These are phyloP conservation scores for Vachellia pachyceras DNA, from an alignment of 306 rosid species.

Conservation along the genomic window DNA sequence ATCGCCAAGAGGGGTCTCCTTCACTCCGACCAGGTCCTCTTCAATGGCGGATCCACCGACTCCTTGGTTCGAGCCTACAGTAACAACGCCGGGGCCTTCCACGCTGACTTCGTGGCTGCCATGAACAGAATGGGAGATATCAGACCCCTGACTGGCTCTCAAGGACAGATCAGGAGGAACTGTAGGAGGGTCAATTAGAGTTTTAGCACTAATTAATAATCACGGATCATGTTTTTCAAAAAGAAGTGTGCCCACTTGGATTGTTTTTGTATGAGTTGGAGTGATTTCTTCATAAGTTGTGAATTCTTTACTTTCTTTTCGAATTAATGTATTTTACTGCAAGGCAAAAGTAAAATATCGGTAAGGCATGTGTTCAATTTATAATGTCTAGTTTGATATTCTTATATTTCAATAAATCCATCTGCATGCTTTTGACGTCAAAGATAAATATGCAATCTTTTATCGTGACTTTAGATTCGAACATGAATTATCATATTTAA, in stretches of 20 bases:
- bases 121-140: conserved; percentile 85
- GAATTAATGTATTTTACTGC: background rate
- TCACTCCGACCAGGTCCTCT: conserved; percentile 70
- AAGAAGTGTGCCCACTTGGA: background rate
- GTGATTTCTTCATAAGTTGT: conserved; percentile 20
- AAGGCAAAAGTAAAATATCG: conserved; percentile 6
- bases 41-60: conserved; percentile 73
- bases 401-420: background rate
- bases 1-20: conserved; percentile 67
- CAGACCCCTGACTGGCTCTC: conserved; percentile 69
- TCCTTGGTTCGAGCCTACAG: conserved; percentile 62
- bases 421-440: no score
- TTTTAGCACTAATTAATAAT: no score
- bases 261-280: background rate
- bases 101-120: conserved; percentile 59
- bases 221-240: no score
- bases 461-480: background rate
- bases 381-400: background rate
- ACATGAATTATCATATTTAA: no score
- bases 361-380: background rate
- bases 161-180: conserved; percentile 77
- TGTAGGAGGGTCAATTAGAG: conserved; percentile 57
- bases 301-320: conserved; percentile 6
- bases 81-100: conserved; percentile 40
- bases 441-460: no score